Evolutionary conservation across 1,284 basidiomycete genomes (phyloP), one percentile per base, ranked within the genome.

Genomic region (Pulveroboletus sp.): DNA sequence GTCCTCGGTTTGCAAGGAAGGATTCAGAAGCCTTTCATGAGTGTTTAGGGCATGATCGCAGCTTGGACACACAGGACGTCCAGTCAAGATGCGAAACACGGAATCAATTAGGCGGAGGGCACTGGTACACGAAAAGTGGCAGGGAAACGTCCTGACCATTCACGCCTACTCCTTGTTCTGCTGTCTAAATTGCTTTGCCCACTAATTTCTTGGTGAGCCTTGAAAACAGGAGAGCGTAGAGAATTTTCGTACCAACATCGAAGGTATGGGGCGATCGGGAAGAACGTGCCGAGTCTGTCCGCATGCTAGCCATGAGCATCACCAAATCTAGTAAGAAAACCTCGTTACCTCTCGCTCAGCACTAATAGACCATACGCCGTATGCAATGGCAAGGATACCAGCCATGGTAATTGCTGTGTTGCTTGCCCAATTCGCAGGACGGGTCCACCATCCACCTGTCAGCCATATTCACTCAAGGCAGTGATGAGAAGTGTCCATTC

Each of bases 391-490:
- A 46, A 83, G 64, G 54, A 89, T 85, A 15, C 86, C 86, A 49
- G 75, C 73, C 64, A 81, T 80, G 3, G 81, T 77, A 43, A 89
- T 78, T 1, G 80, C 79, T 2, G 87, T 89, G 72, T 89, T 89
- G 22, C 79, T 69, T 49, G 81, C 82, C 86, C 87, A 89, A 68
- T 88, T 88, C 15, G 82, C 78, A 5, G 87, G 87, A 17, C 85
- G 79, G 26, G 80, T 80, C 86, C 87, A 89, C 86, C 87, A 89
- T 62, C 86, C 87, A 75, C 87, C 87, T 89, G 58, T 54, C 25
- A 40, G 18, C 39, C 29, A 33, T 7, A 17, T 47, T 65, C 46
- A 56, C 25, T 39, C 33, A 36, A 31, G 49, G 22, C 5, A 4
- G 42, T 28, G 39, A 25, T 14, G 28, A 46, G 43, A 33, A 22